Base-by-base conservation (phyloP, 139 green algal species). In the Chlorella sp. region DNA sequence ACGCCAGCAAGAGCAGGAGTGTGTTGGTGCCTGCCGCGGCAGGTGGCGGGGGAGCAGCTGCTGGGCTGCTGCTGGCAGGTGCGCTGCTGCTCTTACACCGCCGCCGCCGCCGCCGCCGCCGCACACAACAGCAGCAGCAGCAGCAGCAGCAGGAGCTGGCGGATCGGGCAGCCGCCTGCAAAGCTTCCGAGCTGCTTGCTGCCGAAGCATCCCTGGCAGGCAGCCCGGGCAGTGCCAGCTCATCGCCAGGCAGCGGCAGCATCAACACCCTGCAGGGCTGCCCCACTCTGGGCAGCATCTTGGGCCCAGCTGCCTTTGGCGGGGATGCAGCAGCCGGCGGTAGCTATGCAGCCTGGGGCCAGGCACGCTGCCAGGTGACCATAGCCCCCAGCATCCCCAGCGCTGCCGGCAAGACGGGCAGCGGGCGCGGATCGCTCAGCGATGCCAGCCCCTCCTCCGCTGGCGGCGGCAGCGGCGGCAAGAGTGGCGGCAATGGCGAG, bases 251-350 rank as follows among this genome's bases (percentile, higher is more conserved):
- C 79, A 37, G 79, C 40, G 15, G 82, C 0, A 37, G 83, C 83
- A 71, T 18, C 81, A 53, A 24, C 9, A 57, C 18, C 53, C 61
- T 87, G 12, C 1, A 53, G 18, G 68, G 84, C 66, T 40, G 28
- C 84, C 84, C 68, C 39, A 88, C 84, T 0, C 84, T 88, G 3
- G 42, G 66, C 40, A 81, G 66, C 16, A 30, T 88, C 16, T 40
- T 88, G 28, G 39, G 18, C 16, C 84, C 84, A 12, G 68, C 28
- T 1, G 24, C 36, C 68, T 22, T 87, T 30, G 83, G 14, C 15
- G 19, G 3, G 12, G 73, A 37, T 48, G 32, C 36, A 34, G 48
- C 40, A 77, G 15, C 11, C 28, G 68, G 42, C 75, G 79, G 42
- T 11, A 85, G 79, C 79, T 37, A 28, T 9, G 39, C 79, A 19